Conservation (phyloP, 208 protist species). For the Leishmania braziliensis region DNA sequence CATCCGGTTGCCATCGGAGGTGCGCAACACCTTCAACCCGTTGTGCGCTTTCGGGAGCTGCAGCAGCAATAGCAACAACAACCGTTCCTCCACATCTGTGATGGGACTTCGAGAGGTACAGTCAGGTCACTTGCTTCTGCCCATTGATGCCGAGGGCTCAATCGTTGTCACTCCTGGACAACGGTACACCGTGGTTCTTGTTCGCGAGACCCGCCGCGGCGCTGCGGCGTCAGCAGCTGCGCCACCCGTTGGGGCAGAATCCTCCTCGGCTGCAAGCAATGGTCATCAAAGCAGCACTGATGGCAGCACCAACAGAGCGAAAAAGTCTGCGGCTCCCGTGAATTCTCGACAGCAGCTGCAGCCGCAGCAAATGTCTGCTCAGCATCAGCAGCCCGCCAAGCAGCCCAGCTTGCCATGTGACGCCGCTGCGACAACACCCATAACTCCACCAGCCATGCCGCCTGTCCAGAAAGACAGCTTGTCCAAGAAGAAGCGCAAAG, state of each 20-base stretch:
- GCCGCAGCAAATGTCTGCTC: background rate
- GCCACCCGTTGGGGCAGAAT: background rate
- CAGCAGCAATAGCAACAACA: conserved; percentile 22
- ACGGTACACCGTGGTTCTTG: conserved; percentile 54
- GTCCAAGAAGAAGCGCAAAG: conserved; percentile 30
- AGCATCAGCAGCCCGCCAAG: conserved; percentile 9
- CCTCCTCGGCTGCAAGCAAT: conserved; percentile 1
- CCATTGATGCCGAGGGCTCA: conserved; percentile 70
- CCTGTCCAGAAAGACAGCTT: background rate
- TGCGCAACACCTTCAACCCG: conserved; percentile 74
- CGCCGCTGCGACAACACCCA: background rate
- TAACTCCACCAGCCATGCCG: background rate
- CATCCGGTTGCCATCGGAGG: conserved; percentile 63
- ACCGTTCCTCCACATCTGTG: conserved; percentile 26
- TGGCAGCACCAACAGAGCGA: conserved; percentile 13
- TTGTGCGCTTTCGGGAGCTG: conserved; percentile 59
- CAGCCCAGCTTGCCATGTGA: conserved; percentile 5
- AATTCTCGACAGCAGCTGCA: background rate
- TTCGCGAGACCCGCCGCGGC: conserved; percentile 23
- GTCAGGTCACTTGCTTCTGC: conserved; percentile 56
- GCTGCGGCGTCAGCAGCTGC: conserved; percentile 1
- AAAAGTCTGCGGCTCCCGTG: conserved; percentile 3
- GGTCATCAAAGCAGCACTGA: background rate
- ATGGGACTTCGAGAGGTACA: conserved; percentile 52
- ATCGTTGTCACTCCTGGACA: conserved; percentile 62